Percentiles rank a stretch among this genome's conserved stretches.
These are phyloP conservation scores for Nectriaceae sp. DNA, from an alignment of 2,329 filamentous ascomycete genomes.

Conservation along the genomic window DNA sequence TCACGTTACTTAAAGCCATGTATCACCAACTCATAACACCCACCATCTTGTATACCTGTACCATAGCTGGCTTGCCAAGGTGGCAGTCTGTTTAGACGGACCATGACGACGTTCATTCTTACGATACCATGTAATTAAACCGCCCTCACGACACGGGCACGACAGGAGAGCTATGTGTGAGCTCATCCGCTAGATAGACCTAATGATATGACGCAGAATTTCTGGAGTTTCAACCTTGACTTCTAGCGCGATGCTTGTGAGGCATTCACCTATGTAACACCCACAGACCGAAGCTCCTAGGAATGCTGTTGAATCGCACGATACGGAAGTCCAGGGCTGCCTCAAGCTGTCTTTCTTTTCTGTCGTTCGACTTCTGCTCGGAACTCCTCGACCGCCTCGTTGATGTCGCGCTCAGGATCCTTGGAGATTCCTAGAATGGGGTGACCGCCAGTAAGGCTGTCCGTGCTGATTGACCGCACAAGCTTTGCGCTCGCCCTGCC, in stretches of 20 bases:
- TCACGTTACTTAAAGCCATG: no score
- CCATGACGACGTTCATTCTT: constrained; percentile 23
- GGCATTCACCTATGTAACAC: no score
- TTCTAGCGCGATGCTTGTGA: no score
- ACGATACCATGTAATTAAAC: constrained; percentile 29
- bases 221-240: no score
- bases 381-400: constrained; percentile 77
- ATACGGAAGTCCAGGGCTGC: neutral
- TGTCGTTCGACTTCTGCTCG: constrained; percentile 66
- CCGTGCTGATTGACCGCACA: constrained; percentile 55
- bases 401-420: constrained; percentile 74
- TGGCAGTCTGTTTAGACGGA: constrained; percentile 12
- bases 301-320: no score
- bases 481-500: constrained; percentile 48
- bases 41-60: constrained; percentile 20
- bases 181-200: constrained; percentile 17
- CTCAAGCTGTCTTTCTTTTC: constrained; percentile 21
- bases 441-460: constrained; percentile 56
- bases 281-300: no score
- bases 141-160: constrained; percentile 9
- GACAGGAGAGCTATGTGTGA: constrained; percentile 7
- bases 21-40: constrained; percentile 15
- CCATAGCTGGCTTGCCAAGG: constrained; percentile 22
- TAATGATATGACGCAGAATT: constrained; percentile 24
- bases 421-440: constrained; percentile 77